These are phyloP conservation scores for Blastocystis sp. DNA, from an alignment of 352 stramenopile species.

Conservation along the genomic window DNA sequence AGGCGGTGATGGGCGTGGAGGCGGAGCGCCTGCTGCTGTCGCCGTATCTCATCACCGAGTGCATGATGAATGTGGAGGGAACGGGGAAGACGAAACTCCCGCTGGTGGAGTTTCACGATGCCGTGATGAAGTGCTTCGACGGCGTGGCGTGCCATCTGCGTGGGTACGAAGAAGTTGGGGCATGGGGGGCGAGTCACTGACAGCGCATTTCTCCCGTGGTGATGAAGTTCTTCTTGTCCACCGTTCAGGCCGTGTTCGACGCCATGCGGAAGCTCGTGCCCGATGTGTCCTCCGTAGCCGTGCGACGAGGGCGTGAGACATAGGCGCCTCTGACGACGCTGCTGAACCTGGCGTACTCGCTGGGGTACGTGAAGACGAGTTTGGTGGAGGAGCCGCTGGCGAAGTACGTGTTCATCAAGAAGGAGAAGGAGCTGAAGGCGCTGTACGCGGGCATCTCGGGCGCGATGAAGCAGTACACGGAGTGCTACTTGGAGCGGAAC, in stretches of 20 bases:
- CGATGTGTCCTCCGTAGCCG: neutral
- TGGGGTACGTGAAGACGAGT: neutral
- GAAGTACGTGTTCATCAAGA: constrained; percentile 9
- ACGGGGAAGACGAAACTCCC: neutral
- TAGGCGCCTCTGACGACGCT: neutral
- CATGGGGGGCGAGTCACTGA: neutral
- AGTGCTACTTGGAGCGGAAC: constrained; percentile 23
- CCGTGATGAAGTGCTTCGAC: constrained; percentile 17
- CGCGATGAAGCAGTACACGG: neutral
- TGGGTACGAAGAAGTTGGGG: neutral
- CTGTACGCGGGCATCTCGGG: neutral
- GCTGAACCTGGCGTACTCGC: constrained; percentile 21
- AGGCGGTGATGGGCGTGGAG: neutral
- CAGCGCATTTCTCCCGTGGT: constrained; percentile 11
- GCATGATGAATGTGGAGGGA: neutral
- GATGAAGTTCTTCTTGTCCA: constrained; percentile 22
- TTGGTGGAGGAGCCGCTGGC: constrained; percentile 46
- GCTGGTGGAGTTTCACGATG: neutral
- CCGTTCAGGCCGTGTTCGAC: constrained; percentile 3
- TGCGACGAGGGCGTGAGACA: neutral
- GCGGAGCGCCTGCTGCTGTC: constrained; percentile 22
- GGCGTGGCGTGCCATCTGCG: neutral
- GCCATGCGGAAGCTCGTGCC: neutral
- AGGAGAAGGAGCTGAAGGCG: constrained; percentile 37
- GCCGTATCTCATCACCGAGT: constrained; percentile 6